phyloP scores from a whole-genome alignment of 345 rosid species.

The Triadica sebifera region DNA sequence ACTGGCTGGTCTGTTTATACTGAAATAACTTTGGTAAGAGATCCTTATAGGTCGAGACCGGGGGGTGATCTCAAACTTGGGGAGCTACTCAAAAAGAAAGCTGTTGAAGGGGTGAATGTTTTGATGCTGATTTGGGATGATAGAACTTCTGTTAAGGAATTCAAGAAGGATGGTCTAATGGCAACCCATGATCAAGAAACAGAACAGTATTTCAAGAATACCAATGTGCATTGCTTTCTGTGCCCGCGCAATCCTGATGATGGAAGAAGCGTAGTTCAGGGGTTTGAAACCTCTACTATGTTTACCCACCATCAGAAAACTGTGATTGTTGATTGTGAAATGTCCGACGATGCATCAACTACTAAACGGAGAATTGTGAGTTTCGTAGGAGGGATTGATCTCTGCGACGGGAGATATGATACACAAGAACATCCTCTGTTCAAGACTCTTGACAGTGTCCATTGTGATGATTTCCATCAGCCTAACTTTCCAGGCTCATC shows the following conservation, averaged over 20 bases:
- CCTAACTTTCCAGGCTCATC: constrained; percentile 66
- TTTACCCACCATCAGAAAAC: constrained; percentile 86
- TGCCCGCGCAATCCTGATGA: constrained; percentile 63
- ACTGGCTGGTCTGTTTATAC: constrained; percentile 80
- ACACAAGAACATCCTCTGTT: constrained; percentile 70
- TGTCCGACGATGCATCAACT: constrained; percentile 9
- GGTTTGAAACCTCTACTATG: constrained; percentile 43
- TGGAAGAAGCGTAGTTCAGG: constrained; percentile 44
- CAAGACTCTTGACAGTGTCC: constrained; percentile 47
- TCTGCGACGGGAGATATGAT: constrained; percentile 84
- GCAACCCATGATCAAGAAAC: constrained; percentile 75
- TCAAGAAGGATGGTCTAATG: constrained; percentile 67
- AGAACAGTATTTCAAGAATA: constrained; percentile 39
- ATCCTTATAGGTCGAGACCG: constrained; percentile 32
- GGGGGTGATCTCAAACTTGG: constrained; percentile 47
- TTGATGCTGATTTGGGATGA: constrained; percentile 84
- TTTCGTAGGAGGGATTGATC: constrained; percentile 88
- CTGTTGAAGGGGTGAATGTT: constrained; percentile 56
- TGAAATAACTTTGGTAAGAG: constrained; percentile 53
- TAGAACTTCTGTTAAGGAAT: constrained; percentile 47
- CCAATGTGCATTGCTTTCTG: constrained; percentile 58
- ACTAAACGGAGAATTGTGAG: constrained; percentile 58
- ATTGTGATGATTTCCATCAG: constrained; percentile 72
- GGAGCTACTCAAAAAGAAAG: constrained; percentile 57
- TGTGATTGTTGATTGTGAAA: constrained; percentile 54